Evolutionary conservation across 768 basidiomycete genomes (phyloP).

Genomic region (Phaffia tasmanica): DNA sequence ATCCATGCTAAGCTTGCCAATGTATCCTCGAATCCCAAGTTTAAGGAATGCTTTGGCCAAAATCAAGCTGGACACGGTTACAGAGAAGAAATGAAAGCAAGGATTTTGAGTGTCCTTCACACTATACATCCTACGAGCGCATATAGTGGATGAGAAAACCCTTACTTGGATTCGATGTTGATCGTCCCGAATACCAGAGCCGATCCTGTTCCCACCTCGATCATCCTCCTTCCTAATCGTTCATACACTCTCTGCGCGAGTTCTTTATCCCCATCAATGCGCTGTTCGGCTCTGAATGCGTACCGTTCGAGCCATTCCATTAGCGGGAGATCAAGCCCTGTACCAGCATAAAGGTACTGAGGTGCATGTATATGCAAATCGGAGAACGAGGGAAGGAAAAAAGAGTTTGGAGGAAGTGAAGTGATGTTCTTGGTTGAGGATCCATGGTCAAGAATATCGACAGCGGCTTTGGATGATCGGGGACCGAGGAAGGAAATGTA

Average conservation of each 20-base stretch:
- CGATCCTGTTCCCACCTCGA: conserved; percentile 63
- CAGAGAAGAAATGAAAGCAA: no score
- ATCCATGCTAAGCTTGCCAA: conserved; percentile 91
- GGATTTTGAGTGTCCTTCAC: neutral
- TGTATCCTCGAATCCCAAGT: conserved; percentile 62
- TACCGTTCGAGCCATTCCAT: conserved; percentile 43
- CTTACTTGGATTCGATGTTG: conserved; percentile 67
- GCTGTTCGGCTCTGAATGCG: conserved; percentile 68
- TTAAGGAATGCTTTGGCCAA: conserved; percentile 62
- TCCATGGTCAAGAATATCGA: conserved; percentile 36
- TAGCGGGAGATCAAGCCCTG: conserved; percentile 58
- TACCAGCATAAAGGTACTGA: conserved; percentile 79
- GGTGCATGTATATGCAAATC: conserved; percentile 82
- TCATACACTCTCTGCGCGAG: conserved; percentile 60
- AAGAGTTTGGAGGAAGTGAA: conserved; percentile 32
- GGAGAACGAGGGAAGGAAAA: conserved; percentile 66
- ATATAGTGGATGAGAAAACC: neutral
- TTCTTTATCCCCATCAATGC: conserved; percentile 51
- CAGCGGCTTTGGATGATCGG: neutral
- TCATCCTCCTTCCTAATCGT: conserved; percentile 54
- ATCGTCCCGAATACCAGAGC: conserved; percentile 50
- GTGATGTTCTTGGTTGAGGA: conserved; percentile 30
- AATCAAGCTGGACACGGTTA: conserved; percentile 64
- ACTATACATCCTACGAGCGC: neutral
- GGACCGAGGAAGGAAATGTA: conserved; percentile 25